phyloP scores from a whole-genome alignment of 1,284 basidiomycete species.

The Cutaneotrichosporon spelunceum region DNA sequence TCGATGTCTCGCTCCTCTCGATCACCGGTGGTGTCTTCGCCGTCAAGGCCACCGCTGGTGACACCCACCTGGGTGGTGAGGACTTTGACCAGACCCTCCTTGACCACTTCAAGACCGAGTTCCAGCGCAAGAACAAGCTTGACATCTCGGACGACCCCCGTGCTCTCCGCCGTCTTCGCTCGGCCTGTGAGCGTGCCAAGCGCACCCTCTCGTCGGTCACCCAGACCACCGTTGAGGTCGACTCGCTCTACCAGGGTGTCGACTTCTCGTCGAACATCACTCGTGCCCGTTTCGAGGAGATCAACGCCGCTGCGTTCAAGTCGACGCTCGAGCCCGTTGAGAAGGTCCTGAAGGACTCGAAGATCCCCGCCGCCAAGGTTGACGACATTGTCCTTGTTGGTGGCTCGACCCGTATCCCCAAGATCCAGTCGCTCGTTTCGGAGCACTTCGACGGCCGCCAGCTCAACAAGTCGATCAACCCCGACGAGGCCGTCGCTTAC shows the following conservation, averaged over 20 bases:
- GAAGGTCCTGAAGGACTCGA: constrained; percentile 96
- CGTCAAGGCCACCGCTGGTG: constrained; percentile 95
- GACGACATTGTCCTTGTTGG: constrained; percentile 77
- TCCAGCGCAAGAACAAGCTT: constrained; percentile 95
- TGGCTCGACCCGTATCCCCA: constrained; percentile 98
- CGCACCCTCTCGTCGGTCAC: constrained; percentile 95
- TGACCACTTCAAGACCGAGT: constrained; percentile 88
- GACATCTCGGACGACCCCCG: constrained; percentile 88
- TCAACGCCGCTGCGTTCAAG: constrained; percentile 96
- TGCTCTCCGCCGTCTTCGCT: constrained; percentile 94
- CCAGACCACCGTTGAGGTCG: constrained; percentile 96
- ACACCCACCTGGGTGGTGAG: constrained; percentile 98
- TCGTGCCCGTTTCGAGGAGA: constrained; percentile 97
- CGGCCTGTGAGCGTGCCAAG: constrained; percentile 98
- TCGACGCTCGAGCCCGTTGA: constrained; percentile 96
- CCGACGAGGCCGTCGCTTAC: constrained; percentile 92
- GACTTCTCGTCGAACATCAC: constrained; percentile 99
- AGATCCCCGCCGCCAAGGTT: constrained; percentile 83
- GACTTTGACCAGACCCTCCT: constrained; percentile 98
- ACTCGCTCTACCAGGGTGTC: constrained; percentile 95
- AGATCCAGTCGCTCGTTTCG: constrained; percentile 93
- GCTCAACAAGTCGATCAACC: constrained; percentile 94
- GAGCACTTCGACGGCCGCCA: constrained; percentile 99
- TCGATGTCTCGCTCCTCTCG: constrained; percentile 69
- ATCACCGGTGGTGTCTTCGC: constrained; percentile 97